Conservation (phyloP, 108 stramenopile species). For the Heterococcus sp. region DNA sequence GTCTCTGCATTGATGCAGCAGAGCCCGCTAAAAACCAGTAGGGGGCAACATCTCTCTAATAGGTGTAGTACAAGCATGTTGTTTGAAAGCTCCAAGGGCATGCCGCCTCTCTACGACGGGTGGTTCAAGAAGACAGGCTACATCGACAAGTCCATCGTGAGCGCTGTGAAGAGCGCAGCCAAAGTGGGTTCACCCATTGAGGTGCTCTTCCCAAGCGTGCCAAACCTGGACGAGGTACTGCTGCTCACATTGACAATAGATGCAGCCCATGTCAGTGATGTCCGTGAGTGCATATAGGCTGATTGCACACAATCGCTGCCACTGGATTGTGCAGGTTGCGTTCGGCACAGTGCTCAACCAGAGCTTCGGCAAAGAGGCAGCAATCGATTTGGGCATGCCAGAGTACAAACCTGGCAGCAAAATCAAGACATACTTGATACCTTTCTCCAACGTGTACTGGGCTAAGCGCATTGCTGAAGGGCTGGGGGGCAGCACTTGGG, state of each 20-base stretch:
- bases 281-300: neutral
- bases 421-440: conserved; percentile 71
- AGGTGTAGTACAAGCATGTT: too few species aligned
- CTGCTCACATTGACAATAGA: neutral
- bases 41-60: too few species aligned
- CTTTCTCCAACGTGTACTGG: conserved; percentile 80
- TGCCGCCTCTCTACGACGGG: conserved; percentile 42
- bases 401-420: conserved; percentile 82
- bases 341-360: conserved; percentile 80
- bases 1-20: too few species aligned
- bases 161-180: conserved; percentile 12
- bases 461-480: conserved; percentile 62
- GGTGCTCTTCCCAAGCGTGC: neutral
- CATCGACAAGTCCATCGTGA: conserved; percentile 27
- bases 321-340: conserved; percentile 11
- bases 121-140: conserved; percentile 39
- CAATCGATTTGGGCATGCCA: conserved; percentile 70
- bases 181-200: neutral
- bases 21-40: too few species aligned
- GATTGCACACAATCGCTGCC: neutral
- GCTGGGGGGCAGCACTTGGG: conserved; percentile 64
- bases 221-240: neutral
- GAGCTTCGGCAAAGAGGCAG: conserved; percentile 71
- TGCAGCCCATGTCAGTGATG: neutral
- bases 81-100: conserved; percentile 17